A percentile compares a stretch with the other conserved stretches of the same genome.
These are phyloP conservation scores for Lablab purpureus DNA, from an alignment of 306 rosid genomes.

Conservation along the genomic window DNA sequence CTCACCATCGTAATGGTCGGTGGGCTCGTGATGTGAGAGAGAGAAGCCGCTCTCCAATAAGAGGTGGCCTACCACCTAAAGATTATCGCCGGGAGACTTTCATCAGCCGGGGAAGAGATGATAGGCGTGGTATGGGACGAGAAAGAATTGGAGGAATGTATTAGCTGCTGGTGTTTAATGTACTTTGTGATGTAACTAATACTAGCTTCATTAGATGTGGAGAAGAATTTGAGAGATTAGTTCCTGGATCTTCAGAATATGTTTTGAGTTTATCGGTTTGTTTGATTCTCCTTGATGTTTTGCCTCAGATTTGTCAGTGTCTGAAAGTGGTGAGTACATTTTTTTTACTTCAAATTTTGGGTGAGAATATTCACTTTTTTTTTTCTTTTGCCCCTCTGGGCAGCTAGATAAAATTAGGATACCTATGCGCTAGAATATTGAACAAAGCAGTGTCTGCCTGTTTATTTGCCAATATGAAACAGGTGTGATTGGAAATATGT, in stretches of 20 bases:
- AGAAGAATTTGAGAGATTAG: conserved; percentile 40
- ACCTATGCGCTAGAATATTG: background rate
- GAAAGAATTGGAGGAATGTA: conserved; percentile 73
- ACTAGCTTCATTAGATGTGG: conserved; percentile 39
- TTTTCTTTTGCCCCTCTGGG: background rate
- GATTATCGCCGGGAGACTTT: conserved; percentile 66
- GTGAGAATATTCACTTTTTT: background rate
- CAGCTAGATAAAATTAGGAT: background rate
- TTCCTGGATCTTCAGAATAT: conserved; percentile 6
- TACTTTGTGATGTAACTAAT: conserved; percentile 16
- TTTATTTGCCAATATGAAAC: too few species aligned
- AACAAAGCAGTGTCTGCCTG: background rate
- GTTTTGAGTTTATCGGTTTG: conserved; percentile 19
- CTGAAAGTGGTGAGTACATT: background rate
- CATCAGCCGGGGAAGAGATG: conserved; percentile 62
- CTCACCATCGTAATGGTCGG: conserved; percentile 66
- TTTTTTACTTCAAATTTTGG: background rate
- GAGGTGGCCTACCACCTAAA: conserved; percentile 71
- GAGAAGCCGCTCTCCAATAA: conserved; percentile 81
- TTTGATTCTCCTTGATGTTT: background rate
- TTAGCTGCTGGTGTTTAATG: conserved; percentile 41
- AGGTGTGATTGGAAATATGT: too few species aligned
- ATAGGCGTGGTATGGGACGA: conserved; percentile 73
- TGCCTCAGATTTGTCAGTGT: conserved; percentile 2
- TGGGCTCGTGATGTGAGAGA: conserved; percentile 70